Base-by-base conservation (phyloP, 2,329 filamentous ascomycete species). In the Colletotrichum sp. region DNA sequence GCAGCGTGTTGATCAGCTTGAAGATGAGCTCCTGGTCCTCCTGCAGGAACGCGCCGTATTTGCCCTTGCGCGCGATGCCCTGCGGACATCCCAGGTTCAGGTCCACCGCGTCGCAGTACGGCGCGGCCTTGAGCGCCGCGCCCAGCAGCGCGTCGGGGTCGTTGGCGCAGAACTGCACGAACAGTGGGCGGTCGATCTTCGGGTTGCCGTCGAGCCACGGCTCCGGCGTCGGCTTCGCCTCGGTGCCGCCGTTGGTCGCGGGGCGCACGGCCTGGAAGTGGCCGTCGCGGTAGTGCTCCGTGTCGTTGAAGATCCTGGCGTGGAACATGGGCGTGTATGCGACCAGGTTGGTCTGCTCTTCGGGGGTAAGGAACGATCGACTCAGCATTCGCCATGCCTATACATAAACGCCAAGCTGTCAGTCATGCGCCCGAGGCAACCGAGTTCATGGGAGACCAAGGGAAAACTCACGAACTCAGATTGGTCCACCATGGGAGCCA, bases 401-500 rank as follows among this genome's bases (percentile, higher is more conserved):
- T 98, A 79, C 44, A 21, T 7, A 30, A 8, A 60, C 10, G 36
- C 26, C 32, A 21, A 30, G 16, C 28, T 34, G 65, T 63, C 39
- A 60, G 63, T 49, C 30, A 26, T 26, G 44, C 32, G 13, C n/a
- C 12, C n/a, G 21, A 77, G 18, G 24, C 30, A 6, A 28, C 13
- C 39, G 74, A 68, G 77, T 62, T 21, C 32, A 52, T 24, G 26
- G 52, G 52, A 6, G 52, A 5, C 13, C 21, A 34, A 21, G 26
- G 28, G 26, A 18, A 12, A 30, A 88, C 94, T 79, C 88, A 98
- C 96, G 88, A 99, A 98, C 88, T 99, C 97, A 36, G 96, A 98
- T 85, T 98, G 95, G 82, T 99, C 96, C 26, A 99, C 97, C 97
- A 99, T 99, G 44, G 97, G 97, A 39, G 97, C 97, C 71, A 99